These are phyloP conservation scores for Globisporangium paroecandrum DNA, from an alignment of 352 stramenopile genomes.

Conservation along the genomic window DNA sequence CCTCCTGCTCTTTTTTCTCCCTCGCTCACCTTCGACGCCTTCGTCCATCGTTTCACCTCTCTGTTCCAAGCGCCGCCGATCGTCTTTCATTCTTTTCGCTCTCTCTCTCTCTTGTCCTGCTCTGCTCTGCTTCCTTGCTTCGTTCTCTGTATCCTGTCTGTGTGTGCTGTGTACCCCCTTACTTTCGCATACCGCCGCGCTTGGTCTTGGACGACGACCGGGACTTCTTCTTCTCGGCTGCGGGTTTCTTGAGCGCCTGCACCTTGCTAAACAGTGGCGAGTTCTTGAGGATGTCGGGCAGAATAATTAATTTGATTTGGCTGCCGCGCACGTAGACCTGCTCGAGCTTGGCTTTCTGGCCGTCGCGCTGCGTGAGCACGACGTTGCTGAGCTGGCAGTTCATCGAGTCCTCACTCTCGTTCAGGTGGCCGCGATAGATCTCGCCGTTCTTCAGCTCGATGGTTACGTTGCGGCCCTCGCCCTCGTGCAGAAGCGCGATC, in stretches of 20 bases:
- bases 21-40: neutral
- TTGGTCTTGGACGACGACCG: slow-evolving; percentile 22
- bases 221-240: slow-evolving; percentile 55
- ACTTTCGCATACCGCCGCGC: slow-evolving; percentile 34
- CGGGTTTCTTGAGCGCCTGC: slow-evolving; percentile 77
- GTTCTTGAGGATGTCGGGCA: slow-evolving; percentile 97
- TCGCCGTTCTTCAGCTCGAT: slow-evolving; percentile 89
- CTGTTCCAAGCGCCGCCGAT: neutral
- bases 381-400: slow-evolving; percentile 96
- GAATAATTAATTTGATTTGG: slow-evolving; percentile 96
- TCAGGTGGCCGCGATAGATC: slow-evolving; percentile 81
- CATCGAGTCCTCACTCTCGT: slow-evolving; percentile 94
- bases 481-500: slow-evolving; percentile 85
- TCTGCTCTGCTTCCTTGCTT: neutral
- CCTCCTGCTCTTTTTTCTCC: neutral
- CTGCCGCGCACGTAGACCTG: slow-evolving; percentile 94
- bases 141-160: neutral
- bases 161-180: slow-evolving; percentile 11
- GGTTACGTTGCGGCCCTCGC: slow-evolving; percentile 80
- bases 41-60: neutral
- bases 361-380: slow-evolving; percentile 82
- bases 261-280: slow-evolving; percentile 96
- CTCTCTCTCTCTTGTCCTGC: too few relatives aligned
- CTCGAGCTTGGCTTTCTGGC: slow-evolving; percentile 78
- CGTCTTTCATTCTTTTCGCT: neutral